These are phyloP conservation scores for Aspergillus aculeatinus DNA, from an alignment of 2,329 filamentous ascomycete species.

Conservation along the genomic window DNA sequence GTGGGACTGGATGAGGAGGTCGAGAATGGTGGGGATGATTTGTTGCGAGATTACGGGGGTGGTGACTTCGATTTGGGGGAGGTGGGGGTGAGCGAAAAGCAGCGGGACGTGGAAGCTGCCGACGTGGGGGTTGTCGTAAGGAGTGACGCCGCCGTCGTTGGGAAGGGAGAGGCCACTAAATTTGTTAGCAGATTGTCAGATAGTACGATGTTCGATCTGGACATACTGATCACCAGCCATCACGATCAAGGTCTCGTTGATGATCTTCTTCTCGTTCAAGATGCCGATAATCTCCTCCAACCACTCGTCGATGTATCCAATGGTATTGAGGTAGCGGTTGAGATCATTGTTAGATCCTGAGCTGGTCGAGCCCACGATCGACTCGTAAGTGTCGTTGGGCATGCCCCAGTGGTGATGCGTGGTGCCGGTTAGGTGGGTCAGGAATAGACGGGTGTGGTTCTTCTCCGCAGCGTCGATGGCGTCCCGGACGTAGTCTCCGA, in stretches of 20 bases:
- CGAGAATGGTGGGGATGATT: slow-evolving; percentile 33
- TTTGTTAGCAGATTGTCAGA: slow-evolving; percentile 1
- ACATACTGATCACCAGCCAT: slow-evolving; percentile 38
- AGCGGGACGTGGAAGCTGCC: slow-evolving; percentile 37
- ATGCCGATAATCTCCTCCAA: slow-evolving; percentile 31
- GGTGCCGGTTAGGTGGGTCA: slow-evolving; percentile 35
- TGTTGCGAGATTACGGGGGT: slow-evolving; percentile 31
- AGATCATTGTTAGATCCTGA: slow-evolving; percentile 13
- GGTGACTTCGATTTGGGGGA: slow-evolving; percentile 30
- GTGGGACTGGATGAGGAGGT: slow-evolving; percentile 31
- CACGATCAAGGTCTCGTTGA: slow-evolving; percentile 34
- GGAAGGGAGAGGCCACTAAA: slow-evolving; percentile 33
- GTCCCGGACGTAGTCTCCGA: slow-evolving; percentile 35
- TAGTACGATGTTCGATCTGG: background rate
- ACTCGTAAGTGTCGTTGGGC: slow-evolving; percentile 26
- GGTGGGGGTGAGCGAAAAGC: slow-evolving; percentile 32
- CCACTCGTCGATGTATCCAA: slow-evolving; percentile 35
- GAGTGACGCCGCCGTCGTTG: slow-evolving; percentile 35
- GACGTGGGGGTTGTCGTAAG: slow-evolving; percentile 35
- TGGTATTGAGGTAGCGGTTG: slow-evolving; percentile 18
- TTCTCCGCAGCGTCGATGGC: slow-evolving; percentile 32
- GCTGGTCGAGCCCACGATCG: slow-evolving; percentile 22
- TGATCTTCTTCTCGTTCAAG: slow-evolving; percentile 32
- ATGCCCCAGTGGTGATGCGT: slow-evolving; percentile 36
- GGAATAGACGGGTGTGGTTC: slow-evolving; percentile 33